phyloP scores from a whole-genome alignment of 495 filamentous ascomycete species.

The Lindgomyces ingoldianus region DNA sequence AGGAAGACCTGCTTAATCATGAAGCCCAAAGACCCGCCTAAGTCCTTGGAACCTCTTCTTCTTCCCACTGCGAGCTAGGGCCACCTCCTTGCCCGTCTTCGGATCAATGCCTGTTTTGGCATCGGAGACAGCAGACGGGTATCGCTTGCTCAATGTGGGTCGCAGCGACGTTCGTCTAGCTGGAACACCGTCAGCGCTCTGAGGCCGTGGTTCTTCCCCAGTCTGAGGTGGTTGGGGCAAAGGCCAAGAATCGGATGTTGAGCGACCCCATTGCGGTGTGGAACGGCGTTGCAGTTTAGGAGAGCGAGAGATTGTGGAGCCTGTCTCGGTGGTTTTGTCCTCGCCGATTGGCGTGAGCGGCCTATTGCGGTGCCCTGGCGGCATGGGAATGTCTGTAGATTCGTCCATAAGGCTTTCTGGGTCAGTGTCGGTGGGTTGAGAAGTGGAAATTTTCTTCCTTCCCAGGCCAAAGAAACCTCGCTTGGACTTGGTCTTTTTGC shows the following conservation, averaged over 20 bases:
- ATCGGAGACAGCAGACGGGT: constrained; percentile 14
- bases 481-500: constrained; percentile 31
- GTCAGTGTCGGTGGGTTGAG: not conserved
- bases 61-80: constrained; percentile 46
- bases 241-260: constrained; percentile 38
- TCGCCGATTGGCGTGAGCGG: constrained; percentile 35
- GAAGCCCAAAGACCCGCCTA: constrained; percentile 58
- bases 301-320: constrained; percentile 10
- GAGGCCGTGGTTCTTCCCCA: constrained; percentile 34
- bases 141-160: constrained; percentile 32
- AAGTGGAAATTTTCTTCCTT: constrained; percentile 38
- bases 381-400: constrained; percentile 12
- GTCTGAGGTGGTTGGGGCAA: constrained; percentile 34
- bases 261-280: constrained; percentile 34
- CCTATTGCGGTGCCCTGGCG: constrained; percentile 11
- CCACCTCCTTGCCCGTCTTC: constrained; percentile 30
- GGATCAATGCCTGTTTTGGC: constrained; percentile 14
- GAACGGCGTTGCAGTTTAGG: constrained; percentile 36
- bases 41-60: constrained; percentile 62
- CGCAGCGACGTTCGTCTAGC: constrained; percentile 12
- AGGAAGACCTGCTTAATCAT: constrained; percentile 47
- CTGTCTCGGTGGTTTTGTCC: constrained; percentile 24
- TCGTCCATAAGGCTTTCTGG: not conserved
- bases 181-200: constrained; percentile 31
- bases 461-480: constrained; percentile 42